phyloP scores from a whole-genome alignment of 179 eudicot species.

The Pouteria campechiana region DNA sequence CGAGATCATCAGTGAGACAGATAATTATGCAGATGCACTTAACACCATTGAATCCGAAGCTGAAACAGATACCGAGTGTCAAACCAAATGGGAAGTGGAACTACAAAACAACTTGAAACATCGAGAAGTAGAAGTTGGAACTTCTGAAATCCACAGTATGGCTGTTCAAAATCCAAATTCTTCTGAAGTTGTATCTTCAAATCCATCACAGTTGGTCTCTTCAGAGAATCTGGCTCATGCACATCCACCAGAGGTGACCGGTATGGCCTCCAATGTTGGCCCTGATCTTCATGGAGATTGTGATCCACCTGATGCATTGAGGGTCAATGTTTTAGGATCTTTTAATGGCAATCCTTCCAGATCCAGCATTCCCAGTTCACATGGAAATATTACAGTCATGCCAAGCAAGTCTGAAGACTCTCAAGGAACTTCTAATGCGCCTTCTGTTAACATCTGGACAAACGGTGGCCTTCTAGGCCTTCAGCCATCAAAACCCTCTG shows the following conservation, averaged over 20 bases:
- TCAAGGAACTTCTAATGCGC: slow-evolving; percentile 23
- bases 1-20: slow-evolving; percentile 83
- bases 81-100: slow-evolving; percentile 24
- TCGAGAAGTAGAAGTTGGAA: slow-evolving; percentile 7
- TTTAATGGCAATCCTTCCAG: slow-evolving; percentile 12
- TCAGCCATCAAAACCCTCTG: slow-evolving; percentile 86
- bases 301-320: slow-evolving; percentile 9
- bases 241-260: slow-evolving; percentile 12
- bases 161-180: slow-evolving; percentile 2
- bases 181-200: slow-evolving; percentile 13
- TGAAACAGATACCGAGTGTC: slow-evolving; percentile 66
- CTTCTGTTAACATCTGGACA: slow-evolving; percentile 57
- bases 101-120: slow-evolving; percentile 8
- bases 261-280: slow-evolving; percentile 6
- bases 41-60: slow-evolving; percentile 79
- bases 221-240: slow-evolving; percentile 10
- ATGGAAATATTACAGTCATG: slow-evolving; percentile 3
- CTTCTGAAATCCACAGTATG: not conserved
- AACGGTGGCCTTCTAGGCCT: slow-evolving; percentile 77
- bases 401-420: slow-evolving; percentile 10
- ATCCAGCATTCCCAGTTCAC: slow-evolving; percentile 8
- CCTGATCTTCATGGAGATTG: slow-evolving; percentile 9
- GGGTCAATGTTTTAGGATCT: slow-evolving; percentile 17
- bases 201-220: not conserved
- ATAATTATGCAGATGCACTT: slow-evolving; percentile 78